Base-by-base conservation (phyloP, 164 flowering plant species). In the Kalanchoe fedtschenkoi region DNA sequence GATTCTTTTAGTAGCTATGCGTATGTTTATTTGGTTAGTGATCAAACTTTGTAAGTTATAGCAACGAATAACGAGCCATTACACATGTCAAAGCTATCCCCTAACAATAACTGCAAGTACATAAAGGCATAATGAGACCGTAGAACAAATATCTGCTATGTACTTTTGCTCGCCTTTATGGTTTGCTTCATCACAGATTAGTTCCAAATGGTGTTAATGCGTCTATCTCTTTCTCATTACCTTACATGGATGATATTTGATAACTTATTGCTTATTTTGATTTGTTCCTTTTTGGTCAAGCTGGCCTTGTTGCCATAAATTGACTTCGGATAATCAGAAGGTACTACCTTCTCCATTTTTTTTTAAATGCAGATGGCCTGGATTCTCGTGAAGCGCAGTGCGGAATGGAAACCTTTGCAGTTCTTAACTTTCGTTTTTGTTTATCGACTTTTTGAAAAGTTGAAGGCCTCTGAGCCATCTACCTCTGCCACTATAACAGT, bases 391-490 rank as follows among this genome's bases (percentile, higher is more conserved):
- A 69, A 69, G 68, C 86, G 81, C 39, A 73, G 39, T 76, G 96
- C 93, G 66, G 96, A 88, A 70, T 95, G 87, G 76, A 88, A 89
- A 71, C 96, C 97, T 58, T 51, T 91, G 75, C 96, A 95, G 70
- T 89, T 95, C 74, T 73, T 91, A 70, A 76, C 82, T 41, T 82
- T 85, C 71, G 88, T 68, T 8, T 95, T 81, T 78, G 95, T 95
- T 26, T 91, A 95, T 74, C 81, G 99, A 58, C 65, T 95, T 44
- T 95, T 89, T 76, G 97, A 95, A 73, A 95, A 95, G 83, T 72
- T 95, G 70, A 89, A 86, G 73, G 63, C 87, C 56, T 81, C 54
- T 70, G 99, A 95, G 68, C 83, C 90, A 43, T 71, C 88, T 57
- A 79, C 71, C 56, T 74, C 95, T 39, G 81, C 99, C n/a, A 82